These are phyloP conservation scores for Mallotus japonicus DNA, from an alignment of 441 rosid genomes.

Conservation along the genomic window DNA sequence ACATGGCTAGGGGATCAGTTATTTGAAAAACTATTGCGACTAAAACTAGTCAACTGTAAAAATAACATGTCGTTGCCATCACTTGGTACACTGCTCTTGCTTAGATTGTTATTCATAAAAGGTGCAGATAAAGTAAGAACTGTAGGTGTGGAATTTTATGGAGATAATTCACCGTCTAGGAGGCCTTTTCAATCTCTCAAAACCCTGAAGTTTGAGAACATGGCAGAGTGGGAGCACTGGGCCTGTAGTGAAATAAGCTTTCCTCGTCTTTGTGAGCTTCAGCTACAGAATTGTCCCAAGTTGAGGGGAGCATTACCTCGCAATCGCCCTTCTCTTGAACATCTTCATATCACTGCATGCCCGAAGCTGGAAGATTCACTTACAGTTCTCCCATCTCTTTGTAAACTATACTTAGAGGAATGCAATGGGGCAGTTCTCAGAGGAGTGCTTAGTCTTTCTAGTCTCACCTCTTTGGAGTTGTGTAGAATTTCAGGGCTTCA, in stretches of 20 bases:
- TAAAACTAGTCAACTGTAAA: background rate
- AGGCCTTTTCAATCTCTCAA: slow-evolving; percentile 3
- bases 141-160: slow-evolving; percentile 7
- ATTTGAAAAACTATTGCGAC: background rate
- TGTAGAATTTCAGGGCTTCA: background rate
- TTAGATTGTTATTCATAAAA: background rate
- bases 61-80: background rate
- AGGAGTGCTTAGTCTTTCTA: background rate
- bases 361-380: background rate
- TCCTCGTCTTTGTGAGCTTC: background rate
- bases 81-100: background rate
- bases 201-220: background rate
- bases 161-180: background rate
- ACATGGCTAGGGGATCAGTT: slow-evolving; percentile 7
- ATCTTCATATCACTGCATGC: background rate
- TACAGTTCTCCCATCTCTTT: background rate
- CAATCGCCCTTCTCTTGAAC: background rate
- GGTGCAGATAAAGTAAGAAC: background rate
- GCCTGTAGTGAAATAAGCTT: background rate
- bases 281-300: background rate
- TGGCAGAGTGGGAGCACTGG: background rate
- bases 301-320: background rate
- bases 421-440: background rate
- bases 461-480: background rate
- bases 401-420: background rate